Evolutionary conservation across 176 grass and related monocot species (phyloP).

Genomic region (Elymus sibiricus): DNA sequence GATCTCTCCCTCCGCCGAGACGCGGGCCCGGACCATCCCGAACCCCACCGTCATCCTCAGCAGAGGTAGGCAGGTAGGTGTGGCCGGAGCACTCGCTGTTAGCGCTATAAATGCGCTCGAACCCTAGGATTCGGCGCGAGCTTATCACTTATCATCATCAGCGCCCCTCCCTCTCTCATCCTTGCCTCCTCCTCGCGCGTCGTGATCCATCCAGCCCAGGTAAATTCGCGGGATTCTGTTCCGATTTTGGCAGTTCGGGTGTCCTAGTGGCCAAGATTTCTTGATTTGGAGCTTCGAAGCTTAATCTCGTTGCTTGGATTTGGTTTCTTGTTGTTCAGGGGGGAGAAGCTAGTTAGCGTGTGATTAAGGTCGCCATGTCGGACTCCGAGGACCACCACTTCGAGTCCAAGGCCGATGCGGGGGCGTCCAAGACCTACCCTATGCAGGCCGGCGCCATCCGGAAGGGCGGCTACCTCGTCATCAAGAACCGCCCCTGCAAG

Average conservation of each 20-base stretch:
- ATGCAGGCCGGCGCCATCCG: constrained; percentile 96
- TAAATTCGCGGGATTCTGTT: constrained; percentile 4
- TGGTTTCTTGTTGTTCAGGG: not conserved
- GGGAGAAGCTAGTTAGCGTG: not conserved
- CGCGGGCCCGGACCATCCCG: fast-evolving
- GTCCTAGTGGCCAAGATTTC: not conserved
- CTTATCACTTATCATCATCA: constrained; percentile 44
- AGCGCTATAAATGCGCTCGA: constrained; percentile 15
- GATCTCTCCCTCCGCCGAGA: not conserved
- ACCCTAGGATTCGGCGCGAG: constrained; percentile 44
- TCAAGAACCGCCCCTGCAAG: constrained; percentile 94
- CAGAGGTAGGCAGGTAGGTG: not conserved
- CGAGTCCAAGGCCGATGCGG: constrained; percentile 88
- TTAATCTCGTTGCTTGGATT: not conserved
- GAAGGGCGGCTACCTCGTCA: constrained; percentile 85
- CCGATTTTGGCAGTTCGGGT: not conserved
- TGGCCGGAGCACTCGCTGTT: not conserved
- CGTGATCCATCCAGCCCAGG: constrained; percentile 27
- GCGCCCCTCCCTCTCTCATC: not conserved
- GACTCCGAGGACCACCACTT: constrained; percentile 93
- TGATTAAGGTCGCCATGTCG: constrained; percentile 47
- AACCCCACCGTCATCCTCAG: not conserved
- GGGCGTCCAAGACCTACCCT: constrained; percentile 91
- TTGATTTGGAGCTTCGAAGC: not conserved
- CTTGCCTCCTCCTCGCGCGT: not conserved